Conservation (phyloP, 345 rosid species). For the Cochlearia excelsa region DNA sequence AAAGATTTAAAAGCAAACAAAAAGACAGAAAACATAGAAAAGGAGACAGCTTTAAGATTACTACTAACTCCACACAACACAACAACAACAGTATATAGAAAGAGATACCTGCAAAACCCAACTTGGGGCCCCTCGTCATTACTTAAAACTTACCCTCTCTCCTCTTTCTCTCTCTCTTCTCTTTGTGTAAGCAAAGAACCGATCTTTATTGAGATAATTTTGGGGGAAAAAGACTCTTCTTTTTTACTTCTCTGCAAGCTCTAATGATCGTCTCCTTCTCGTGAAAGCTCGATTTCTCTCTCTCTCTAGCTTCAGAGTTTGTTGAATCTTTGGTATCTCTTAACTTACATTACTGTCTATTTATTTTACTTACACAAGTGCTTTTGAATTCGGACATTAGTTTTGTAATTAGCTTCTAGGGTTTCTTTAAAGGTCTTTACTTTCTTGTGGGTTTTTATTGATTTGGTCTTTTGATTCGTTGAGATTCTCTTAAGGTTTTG, state of each 20-base stretch:
- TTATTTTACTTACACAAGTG: neutral
- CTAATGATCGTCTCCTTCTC: constrained; percentile 21
- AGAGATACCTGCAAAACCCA: constrained; percentile 37
- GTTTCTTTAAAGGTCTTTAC: constrained; percentile 1
- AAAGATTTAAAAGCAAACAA: neutral
- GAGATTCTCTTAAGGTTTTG: constrained; percentile 24
- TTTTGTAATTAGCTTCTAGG: constrained; percentile 25
- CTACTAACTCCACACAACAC: constrained; percentile 29
- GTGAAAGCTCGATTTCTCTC: constrained; percentile 7
- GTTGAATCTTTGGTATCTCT: constrained; percentile 25
- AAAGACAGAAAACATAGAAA: neutral
- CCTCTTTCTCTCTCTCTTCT: constrained; percentile 19
- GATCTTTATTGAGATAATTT: constrained; percentile 28
- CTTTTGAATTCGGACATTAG: constrained; percentile 1
- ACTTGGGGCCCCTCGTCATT: constrained; percentile 36
- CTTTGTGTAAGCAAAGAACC: constrained; percentile 32
- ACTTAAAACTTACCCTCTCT: constrained; percentile 21
- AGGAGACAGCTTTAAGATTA: constrained; percentile 27
- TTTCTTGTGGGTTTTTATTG: constrained; percentile 12
- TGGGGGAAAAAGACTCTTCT: constrained; percentile 5
- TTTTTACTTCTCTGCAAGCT: constrained; percentile 14
- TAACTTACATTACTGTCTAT: neutral
- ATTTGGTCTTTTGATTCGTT: neutral
- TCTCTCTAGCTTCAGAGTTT: constrained; percentile 13
- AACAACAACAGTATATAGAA: neutral